Evolutionary conservation across 805 yeast species (phyloP), one percentile per base, ranked within the genome.

Genomic region (Metschnikowia cerradonensis): DNA sequence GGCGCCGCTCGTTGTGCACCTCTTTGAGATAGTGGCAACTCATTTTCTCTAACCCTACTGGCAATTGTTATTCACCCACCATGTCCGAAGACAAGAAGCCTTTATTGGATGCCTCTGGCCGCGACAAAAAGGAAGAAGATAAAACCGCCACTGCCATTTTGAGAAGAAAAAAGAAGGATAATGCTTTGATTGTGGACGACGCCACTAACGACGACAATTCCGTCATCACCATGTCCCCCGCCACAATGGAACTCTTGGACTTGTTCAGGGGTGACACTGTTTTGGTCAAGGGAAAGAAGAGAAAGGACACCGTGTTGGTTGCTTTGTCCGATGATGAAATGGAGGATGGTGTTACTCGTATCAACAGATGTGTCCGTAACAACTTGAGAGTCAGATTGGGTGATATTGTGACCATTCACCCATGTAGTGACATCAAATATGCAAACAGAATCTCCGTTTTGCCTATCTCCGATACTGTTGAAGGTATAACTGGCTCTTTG

Each of bases 211-310:
- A 94, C 70, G 99, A 94, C 71, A 94, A 94, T 73, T 90, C 98
- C 30, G 95, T 92, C 57, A 88, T 94, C 67, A 87, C 97, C 47
- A 88, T 94, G 86, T 86, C 95, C 34, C 88, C 96, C 15, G 86
- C 86, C 69, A 94, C 98, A 15, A 89, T 94, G 96, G 99, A 94
- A 66, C 78, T 86, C 63, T 78, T 94, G 54, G 96, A 94, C 71
- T 79, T 94, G 67, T 94, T 94, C 81, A 84, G 98, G 57, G 99
- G 99, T 61, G 99, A 94, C 67, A 94, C 98, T 34, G 98, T 94
- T 19, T 77, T 90, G 54, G 96, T 94, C 60, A 92, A 91, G 75
- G 99, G 99, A 64, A 94, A 94, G 78, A 94, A 90, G 82, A 84
- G 99, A 76, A 91, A 87, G 70, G 99, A 94, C 66, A 94, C 99